Evolutionary conservation across 192 early-diverging fungal genomes (phyloP), one percentile per base, ranked within the genome.

Genomic region (Linnemannia exigua): DNA sequence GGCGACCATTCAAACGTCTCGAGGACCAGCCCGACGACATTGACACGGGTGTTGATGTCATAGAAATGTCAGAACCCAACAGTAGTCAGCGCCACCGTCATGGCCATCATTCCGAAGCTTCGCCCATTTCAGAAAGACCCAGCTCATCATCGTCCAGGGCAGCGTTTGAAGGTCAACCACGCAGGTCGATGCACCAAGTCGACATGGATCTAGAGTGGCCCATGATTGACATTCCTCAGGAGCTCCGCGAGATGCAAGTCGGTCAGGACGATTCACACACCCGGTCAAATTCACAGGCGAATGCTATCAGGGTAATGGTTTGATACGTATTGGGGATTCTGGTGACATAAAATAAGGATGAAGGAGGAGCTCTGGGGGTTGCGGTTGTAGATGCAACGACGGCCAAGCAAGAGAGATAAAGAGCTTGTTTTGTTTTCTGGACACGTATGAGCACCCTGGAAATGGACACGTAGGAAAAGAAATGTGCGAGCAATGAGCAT

Each of bases 171-270:
- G 69, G 66, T 38, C 82, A 76, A 33, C 78, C 84, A 2, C 67
- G 84, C 50, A 67, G 77, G 70, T 86, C 84, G 22, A 76, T 80
- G 78, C 84, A 86, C 38, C 84, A 86, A 31, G 52, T 84, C 16
- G 88, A 79, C 46, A 51, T 84, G 58, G 79, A 82, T 28, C 70
- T 80, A 28, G 84, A 89, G 35, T 89, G 89, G 86, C 82, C 86
- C 44, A 76, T 90, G 78, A 88, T 86, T 50, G 89, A 85, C 66
- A 79, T 89, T 61, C 87, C 87, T 46, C 77, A 84, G 86, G 88
- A 89, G 48, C 80, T 87, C 12, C 68, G 84, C 35, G 77, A 81
- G 58, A 79, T 75, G 63, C 77, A 83, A 9, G 80, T 54, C 12
- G 78, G 79, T 31, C 72, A 77, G 38, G 79, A 81, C 63, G 78